phyloP scores from a whole-genome alignment of 176 grass and related monocot genomes.

The Miscanthus lutarioriparius region DNA sequence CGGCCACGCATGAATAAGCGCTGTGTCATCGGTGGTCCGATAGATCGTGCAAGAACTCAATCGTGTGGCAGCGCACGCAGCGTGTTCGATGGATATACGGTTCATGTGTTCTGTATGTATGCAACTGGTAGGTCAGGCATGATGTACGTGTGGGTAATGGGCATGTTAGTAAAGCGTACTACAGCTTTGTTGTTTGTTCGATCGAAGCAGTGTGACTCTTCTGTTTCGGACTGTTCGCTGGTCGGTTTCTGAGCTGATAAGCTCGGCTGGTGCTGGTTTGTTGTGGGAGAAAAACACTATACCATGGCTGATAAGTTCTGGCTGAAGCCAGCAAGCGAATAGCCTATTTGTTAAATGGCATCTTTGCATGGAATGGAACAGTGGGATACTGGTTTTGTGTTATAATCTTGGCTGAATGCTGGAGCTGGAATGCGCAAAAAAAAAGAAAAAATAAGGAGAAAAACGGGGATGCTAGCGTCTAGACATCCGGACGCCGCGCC shows the following conservation, averaged over 20 bases:
- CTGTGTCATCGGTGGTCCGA: neutral
- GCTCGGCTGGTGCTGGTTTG: too few species aligned
- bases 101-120: slow-evolving; percentile 6
- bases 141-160: neutral
- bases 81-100: neutral
- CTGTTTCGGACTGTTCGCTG: too few species aligned
- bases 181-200: neutral
- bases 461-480: too few species aligned
- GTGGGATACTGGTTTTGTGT: neutral
- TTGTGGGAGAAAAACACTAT: too few species aligned
- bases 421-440: neutral
- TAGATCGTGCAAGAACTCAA: neutral
- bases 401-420: neutral
- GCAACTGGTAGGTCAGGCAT: slow-evolving; percentile 29
- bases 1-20: neutral
- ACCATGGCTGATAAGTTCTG: too few species aligned
- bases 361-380: neutral
- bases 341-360: neutral
- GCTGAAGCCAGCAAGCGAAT: too few species aligned
- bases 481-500: too few species aligned
- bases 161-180: neutral
- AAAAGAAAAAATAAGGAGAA: neutral
- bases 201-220: neutral
- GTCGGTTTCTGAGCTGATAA: too few species aligned
- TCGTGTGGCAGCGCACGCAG: neutral